phyloP scores from a whole-genome alignment of 2,329 filamentous ascomycete species.

The Pseudogymnoascus sp. region DNA sequence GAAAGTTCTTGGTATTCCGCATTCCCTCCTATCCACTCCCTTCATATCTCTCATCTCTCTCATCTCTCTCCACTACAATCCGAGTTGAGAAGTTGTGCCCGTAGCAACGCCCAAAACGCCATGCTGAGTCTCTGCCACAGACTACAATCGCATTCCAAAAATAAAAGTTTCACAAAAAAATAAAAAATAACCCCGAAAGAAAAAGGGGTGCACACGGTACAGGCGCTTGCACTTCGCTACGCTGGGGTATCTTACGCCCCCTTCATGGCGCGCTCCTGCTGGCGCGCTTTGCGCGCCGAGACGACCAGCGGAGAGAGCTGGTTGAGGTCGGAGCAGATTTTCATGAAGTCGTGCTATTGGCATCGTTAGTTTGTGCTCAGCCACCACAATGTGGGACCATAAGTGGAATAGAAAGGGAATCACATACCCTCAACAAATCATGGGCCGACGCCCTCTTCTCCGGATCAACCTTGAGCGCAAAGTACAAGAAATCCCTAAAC shows the following conservation, averaged over 20 bases:
- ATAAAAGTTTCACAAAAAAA: background rate
- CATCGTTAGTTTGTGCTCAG: conserved; percentile 17
- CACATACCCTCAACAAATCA: conserved; percentile 79
- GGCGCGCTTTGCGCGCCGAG: conserved; percentile 75
- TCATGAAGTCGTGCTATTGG: conserved; percentile 70
- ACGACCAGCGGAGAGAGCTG: conserved; percentile 81
- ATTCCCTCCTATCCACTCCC: background rate
- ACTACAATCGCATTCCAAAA: conserved; percentile 5
- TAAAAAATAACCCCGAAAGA: background rate
- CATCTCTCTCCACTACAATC: conserved; percentile 1
- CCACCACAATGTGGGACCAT: background rate
- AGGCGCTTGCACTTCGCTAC: background rate
- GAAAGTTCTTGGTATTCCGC: conserved; percentile 3
- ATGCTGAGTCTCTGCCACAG: conserved; percentile 4
- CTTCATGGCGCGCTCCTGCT: conserved; percentile 74
- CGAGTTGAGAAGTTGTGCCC: conserved; percentile 5
- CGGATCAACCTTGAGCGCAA: conserved; percentile 91
- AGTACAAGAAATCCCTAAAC: conserved; percentile 86
- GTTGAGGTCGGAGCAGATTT: conserved; percentile 60
- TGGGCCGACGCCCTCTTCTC: conserved; percentile 94
- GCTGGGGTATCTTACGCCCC: conserved; percentile 23
- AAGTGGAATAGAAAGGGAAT: background rate
- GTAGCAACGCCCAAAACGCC: background rate
- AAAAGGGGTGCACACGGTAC: background rate
- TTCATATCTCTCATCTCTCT: background rate